These are phyloP conservation scores for Achaetomiella virescens DNA, from an alignment of 495 filamentous ascomycete species.

Conservation along the genomic window DNA sequence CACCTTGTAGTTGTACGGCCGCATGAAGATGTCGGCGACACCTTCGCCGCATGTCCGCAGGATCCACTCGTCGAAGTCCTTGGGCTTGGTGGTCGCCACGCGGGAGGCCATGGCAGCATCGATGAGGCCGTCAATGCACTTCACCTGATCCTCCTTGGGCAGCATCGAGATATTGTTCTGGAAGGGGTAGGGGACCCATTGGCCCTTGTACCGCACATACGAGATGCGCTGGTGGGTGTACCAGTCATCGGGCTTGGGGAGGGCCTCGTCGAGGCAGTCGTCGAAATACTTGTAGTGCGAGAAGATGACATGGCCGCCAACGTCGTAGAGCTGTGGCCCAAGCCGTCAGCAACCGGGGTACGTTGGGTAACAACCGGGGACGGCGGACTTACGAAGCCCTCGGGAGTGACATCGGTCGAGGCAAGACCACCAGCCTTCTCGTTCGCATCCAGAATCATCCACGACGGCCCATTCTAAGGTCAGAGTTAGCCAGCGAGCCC, in stretches of 20 bases:
- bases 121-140: slow-evolving; percentile 94
- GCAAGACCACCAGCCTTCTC: slow-evolving; percentile 94
- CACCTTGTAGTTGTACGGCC: slow-evolving; percentile 99
- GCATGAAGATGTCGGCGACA: slow-evolving; percentile 95
- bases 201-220: slow-evolving; percentile 91
- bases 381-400: slow-evolving; percentile 82
- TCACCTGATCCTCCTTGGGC: slow-evolving; percentile 93
- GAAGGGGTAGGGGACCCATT: slow-evolving; percentile 99
- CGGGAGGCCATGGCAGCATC: slow-evolving; percentile 85
- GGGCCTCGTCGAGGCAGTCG: slow-evolving; percentile 93
- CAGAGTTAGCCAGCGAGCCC: slow-evolving; percentile 21
- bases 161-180: slow-evolving; percentile 99
- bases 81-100: slow-evolving; percentile 82
- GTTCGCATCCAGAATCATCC: slow-evolving; percentile 91
- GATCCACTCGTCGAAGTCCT: slow-evolving; percentile 98
- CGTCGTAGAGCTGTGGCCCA: slow-evolving; percentile 84
- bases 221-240: slow-evolving; percentile 97
- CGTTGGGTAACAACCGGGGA: background rate
- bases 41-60: slow-evolving; percentile 84
- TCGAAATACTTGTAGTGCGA: slow-evolving; percentile 99
- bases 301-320: slow-evolving; percentile 99
- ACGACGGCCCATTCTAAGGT: slow-evolving; percentile 75
- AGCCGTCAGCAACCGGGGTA: background rate
- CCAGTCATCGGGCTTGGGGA: slow-evolving; percentile 92
- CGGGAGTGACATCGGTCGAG: slow-evolving; percentile 90